These are phyloP conservation scores for Apiotrichum veenhuisii DNA, from an alignment of 1,284 basidiomycete species.

Conservation along the genomic window DNA sequence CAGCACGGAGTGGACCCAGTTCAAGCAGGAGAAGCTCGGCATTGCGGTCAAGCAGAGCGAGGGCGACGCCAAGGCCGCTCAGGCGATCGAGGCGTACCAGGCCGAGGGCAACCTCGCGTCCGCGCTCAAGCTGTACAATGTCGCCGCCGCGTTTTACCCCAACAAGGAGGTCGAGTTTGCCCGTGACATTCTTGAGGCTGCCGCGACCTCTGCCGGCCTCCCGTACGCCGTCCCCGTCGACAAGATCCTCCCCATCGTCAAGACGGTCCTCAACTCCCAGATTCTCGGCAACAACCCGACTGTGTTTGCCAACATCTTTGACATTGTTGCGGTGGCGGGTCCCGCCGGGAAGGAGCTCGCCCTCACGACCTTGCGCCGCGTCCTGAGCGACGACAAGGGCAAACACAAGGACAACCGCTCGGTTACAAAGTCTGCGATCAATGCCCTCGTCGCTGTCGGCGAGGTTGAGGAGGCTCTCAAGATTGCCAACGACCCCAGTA, in stretches of 20 bases:
- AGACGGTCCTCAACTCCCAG: not conserved
- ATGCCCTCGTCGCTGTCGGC: constrained; percentile 63
- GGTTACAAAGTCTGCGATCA: not conserved
- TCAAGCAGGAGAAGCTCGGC: constrained; percentile 9
- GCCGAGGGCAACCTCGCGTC: constrained; percentile 66
- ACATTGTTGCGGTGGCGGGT: constrained; percentile 4
- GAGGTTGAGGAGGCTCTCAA: constrained; percentile 63
- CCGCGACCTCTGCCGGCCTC: not conserved
- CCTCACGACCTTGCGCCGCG: not conserved
- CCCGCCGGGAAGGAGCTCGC: constrained; percentile 1
- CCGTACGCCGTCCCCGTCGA: not conserved
- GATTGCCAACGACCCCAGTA: constrained; percentile 3
- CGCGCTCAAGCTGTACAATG: constrained; percentile 57
- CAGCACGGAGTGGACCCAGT: not conserved
- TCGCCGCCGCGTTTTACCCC: constrained; percentile 46
- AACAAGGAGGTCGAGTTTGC: constrained; percentile 3
- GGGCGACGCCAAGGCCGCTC: constrained; percentile 2
- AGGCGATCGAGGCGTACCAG: constrained; percentile 28
- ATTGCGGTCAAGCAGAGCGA: not conserved
- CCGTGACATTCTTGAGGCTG: not conserved
- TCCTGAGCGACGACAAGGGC: not conserved
- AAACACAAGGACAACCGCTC: not conserved
- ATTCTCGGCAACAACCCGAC: no score
- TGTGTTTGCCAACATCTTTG: not conserved
- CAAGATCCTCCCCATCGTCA: not conserved